Base-by-base conservation (phyloP, 2,329 filamentous ascomycete species). In the Emericellopsis atlantica region DNA sequence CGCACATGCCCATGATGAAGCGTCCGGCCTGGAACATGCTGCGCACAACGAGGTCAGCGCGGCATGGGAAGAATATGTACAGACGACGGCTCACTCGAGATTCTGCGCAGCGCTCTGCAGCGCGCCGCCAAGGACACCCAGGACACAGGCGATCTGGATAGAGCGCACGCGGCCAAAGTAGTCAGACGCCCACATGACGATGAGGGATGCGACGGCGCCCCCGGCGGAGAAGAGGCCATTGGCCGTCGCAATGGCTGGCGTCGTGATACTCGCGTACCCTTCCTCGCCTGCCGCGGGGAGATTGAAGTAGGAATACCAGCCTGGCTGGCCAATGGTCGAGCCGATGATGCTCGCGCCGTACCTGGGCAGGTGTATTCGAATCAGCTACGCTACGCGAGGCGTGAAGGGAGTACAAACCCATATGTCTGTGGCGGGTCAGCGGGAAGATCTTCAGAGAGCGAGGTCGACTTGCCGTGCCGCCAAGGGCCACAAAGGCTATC, bases 241-340 rank as follows among this genome's bases (percentile, higher is more conserved):
- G 31, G 64, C 65, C 0, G 67, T 69, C 3, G 66, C 63, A 23
- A 71, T 69, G 6, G 60, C 62, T 7, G 62, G 56, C 0, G 67
- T 67, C 1, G 67, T 71, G 23, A 53, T 63, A 4, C 56, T 56
- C n/a, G 51, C 59, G 45, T 71, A 70, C 39, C 66, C 68, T 0
- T 55, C 53, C 41, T 68, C 57, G 11, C 61, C 64, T 26, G 61
- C 51, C 10, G 44, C 45, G 1, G 68, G 67, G 9, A 72, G 58
- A 35, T 65, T 47, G 48, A 73, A 72, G 51, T 63, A 71, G n/a
- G n/a, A n/a, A n/a, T n/a, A n/a, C n/a, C n/a, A n/a, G n/a, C n/a
- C 15, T 50, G 68, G 66, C 41, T 72, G 67, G 8, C 69, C 69
- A 40, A 72, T 70, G 14, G 68, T 72, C 42, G 65, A 68, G 32